Conservation (phyloP, 306 rosid species). For the Prunus salicina region DNA sequence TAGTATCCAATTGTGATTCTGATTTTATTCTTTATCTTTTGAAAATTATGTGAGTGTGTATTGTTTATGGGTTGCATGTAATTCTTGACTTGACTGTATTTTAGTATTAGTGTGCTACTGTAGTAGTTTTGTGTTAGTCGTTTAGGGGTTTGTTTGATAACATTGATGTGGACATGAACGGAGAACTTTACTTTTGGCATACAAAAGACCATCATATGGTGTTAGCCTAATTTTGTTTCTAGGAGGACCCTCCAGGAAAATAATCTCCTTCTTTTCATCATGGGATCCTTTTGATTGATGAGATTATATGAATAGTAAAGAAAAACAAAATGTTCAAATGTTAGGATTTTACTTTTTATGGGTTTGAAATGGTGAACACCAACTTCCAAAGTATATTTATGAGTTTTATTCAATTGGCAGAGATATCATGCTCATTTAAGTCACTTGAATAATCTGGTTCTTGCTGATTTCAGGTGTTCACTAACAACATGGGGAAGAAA, state of each 20-base stretch:
- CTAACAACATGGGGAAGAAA: constrained; percentile 77
- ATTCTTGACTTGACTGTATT: neutral
- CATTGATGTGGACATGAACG: neutral
- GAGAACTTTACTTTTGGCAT: neutral
- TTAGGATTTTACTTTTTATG: neutral
- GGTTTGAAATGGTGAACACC: neutral
- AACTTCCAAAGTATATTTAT: neutral
- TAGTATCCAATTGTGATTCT: neutral
- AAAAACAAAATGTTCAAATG: neutral
- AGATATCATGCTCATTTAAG: neutral
- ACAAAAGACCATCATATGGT: neutral
- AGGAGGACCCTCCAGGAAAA: neutral
- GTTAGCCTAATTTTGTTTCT: neutral
- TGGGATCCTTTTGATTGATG: neutral
- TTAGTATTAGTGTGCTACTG: neutral
- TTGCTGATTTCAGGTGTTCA: constrained; percentile 52
- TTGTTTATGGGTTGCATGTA: neutral
- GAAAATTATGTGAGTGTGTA: neutral
- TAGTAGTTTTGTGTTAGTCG: neutral
- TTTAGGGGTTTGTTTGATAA: neutral
- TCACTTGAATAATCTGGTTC: neutral
- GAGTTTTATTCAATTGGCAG: neutral
- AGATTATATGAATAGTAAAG: neutral
- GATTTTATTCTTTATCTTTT: neutral
- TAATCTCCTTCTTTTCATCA: neutral